Evolutionary conservation across 2,329 filamentous ascomycete species (phyloP), one percentile per base, ranked within the genome.

Genomic region (Paraphaeosphaeria minitans): DNA sequence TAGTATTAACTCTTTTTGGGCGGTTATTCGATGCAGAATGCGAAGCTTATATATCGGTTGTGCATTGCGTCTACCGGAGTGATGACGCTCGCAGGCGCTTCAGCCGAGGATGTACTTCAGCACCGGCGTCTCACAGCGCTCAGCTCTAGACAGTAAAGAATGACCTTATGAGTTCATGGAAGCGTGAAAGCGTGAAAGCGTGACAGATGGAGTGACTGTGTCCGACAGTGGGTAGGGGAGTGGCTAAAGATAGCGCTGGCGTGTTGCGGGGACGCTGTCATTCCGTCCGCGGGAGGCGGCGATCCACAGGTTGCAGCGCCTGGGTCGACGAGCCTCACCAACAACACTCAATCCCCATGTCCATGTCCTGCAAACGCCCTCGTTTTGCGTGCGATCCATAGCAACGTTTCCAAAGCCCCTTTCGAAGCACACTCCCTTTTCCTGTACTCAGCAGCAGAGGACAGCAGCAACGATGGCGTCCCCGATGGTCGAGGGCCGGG

Each of bases 401-500:
- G 37, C 37, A 14, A 3, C 14, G 3, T 16, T 33, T 16, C 14
- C 14, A 10, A 35, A 27, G 37, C 29, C 51, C 12, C 10, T 22
- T 8, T 19, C 19, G 39, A 6, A 27, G 12, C 12, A n/a, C 12
- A 2, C 14, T 45, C 10, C 24, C n/a, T 43, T 42, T n/a, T 14
- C 42, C 24, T 12, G 33, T 1, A 6, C 13, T 12, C 24, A n/a
- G 10, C 27, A 33, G 13, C 16, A 42, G 9, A 37, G 16, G 35
- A 14, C 14, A 12, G 8, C 50, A 33, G 27, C 39, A 16, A 53
- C 19, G 21, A 78, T 78, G 76, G 75, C 75, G 24, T 77, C 75
- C 27, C 76, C 76, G 8, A 65, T 70, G 63, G 56, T 76, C 14
- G 72, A 75, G 55, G 68, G 66, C 39, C 69, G 73, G 29, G 60